Percentiles rank a stretch among this genome's conserved stretches.
Evolutionary conservation across 495 filamentous ascomycete genomes (phyloP).

Genomic region (Hypomontagnella monticulosa): DNA sequence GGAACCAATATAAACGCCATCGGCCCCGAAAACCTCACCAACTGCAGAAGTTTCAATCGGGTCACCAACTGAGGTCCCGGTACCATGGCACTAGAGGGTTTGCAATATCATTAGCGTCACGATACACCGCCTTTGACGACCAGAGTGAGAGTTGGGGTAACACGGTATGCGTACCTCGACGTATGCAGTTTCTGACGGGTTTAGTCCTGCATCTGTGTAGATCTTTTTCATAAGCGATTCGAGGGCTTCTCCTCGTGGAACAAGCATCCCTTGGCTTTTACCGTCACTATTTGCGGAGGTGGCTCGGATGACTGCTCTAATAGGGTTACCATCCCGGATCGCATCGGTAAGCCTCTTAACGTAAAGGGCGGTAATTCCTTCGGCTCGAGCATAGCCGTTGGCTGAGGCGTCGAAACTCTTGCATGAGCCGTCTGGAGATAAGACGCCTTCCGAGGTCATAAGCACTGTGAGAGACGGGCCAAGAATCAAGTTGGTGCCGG

Average conservation of each 20-base stretch:
- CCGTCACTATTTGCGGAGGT: conserved; percentile 60
- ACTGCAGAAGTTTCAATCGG: conserved; percentile 51
- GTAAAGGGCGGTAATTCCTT: conserved; percentile 46
- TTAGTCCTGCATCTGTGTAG: conserved; percentile 54
- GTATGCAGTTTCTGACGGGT: conserved; percentile 51
- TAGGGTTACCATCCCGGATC: conserved; percentile 56
- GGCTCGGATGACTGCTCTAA: conserved; percentile 61
- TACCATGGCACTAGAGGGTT: conserved; percentile 43
- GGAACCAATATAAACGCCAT: conserved; percentile 57
- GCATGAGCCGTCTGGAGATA: conserved; percentile 47
- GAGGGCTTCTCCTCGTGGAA: conserved; percentile 57
- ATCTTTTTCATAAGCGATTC: conserved; percentile 53
- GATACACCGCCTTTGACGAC: not conserved
- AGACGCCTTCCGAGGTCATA: conserved; percentile 47
- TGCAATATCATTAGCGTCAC: conserved; percentile 1
- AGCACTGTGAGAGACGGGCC: conserved; percentile 45
- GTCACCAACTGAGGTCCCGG: conserved; percentile 49
- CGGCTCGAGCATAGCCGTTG: conserved; percentile 46
- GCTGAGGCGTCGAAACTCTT: conserved; percentile 51
- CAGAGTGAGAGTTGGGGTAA: not conserved
- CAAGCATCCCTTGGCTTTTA: conserved; percentile 52
- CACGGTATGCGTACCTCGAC: conserved; percentile 30
- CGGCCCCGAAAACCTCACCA: conserved; percentile 40
- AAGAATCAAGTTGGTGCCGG: conserved; percentile 53
- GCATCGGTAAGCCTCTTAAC: conserved; percentile 62